Percentiles rank a stretch among this genome's conserved stretches.
These are phyloP conservation scores for Penicillium sp. DNA, from an alignment of 2,329 filamentous ascomycete species.

Conservation along the genomic window DNA sequence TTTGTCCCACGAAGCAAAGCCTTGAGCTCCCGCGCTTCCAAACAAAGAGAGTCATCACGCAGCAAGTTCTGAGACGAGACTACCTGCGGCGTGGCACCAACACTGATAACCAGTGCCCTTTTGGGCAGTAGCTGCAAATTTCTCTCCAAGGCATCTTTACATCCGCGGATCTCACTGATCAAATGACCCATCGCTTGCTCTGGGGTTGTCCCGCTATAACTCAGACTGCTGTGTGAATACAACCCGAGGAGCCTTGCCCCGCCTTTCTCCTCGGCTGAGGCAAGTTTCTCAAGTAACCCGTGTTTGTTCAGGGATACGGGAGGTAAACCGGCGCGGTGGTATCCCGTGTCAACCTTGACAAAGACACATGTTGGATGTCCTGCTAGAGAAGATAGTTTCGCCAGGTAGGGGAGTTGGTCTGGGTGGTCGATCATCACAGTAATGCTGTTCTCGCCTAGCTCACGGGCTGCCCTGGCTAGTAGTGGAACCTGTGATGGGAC, in stretches of 20 bases:
- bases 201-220: slow-evolving; percentile 58
- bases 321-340: slow-evolving; percentile 65
- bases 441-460: slow-evolving; percentile 57
- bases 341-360: slow-evolving; percentile 73
- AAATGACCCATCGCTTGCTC: slow-evolving; percentile 60
- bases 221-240: slow-evolving; percentile 72
- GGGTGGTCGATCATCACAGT: slow-evolving; percentile 69
- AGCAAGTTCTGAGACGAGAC: slow-evolving; percentile 62
- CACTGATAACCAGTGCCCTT: slow-evolving; percentile 56
- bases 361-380: slow-evolving; percentile 56
- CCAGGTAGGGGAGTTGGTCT: slow-evolving; percentile 55
- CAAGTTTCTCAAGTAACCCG: slow-evolving; percentile 29
- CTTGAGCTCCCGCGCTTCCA: slow-evolving; percentile 18
- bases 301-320: slow-evolving; percentile 46
- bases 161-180: slow-evolving; percentile 57
- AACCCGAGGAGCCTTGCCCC: slow-evolving; percentile 56
- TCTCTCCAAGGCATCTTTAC: slow-evolving; percentile 30
- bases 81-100: slow-evolving; percentile 74
- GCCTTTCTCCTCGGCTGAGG: slow-evolving; percentile 25
- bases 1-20: slow-evolving; percentile 34
- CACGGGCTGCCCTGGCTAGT: slow-evolving; percentile 55
- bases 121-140: slow-evolving; percentile 15
- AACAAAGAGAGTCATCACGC: slow-evolving; percentile 36
- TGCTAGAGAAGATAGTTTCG: slow-evolving; percentile 42
- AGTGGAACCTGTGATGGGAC: slow-evolving; percentile 59